Conservation (phyloP, 2,329 filamentous ascomycete species). For the Aspergillus clavatus region DNA sequence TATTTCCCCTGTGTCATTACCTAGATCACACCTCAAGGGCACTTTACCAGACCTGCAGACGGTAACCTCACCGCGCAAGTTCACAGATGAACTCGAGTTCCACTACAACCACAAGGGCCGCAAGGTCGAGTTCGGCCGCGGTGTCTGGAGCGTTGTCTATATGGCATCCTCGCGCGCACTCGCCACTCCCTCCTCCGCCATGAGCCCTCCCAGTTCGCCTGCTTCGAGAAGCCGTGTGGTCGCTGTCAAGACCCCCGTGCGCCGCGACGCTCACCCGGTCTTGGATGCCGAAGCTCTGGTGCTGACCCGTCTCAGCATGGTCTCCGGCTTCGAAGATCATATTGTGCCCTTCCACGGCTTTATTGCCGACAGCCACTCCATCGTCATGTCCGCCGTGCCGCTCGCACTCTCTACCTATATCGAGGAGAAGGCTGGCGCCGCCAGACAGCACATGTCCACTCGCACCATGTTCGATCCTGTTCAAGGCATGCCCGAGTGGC, state of each 20-base stretch:
- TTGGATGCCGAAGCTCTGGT: constrained; percentile 41
- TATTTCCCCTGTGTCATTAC: constrained; percentile 6
- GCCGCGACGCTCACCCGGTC: constrained; percentile 38
- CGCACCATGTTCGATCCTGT: constrained; percentile 45
- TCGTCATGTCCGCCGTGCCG: constrained; percentile 45
- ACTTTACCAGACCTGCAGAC: constrained; percentile 3
- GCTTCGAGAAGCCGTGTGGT: constrained; percentile 29
- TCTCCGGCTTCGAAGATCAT: constrained; percentile 30
- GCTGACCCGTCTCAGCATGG: constrained; percentile 35
- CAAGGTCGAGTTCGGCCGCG: constrained; percentile 39
- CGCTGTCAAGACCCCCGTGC: constrained; percentile 43
- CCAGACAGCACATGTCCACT: constrained; percentile 33
- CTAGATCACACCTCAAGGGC: constrained; percentile 2
- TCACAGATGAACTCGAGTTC: constrained; percentile 32
- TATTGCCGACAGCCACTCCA: constrained; percentile 32
- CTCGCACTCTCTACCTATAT: constrained; percentile 41
- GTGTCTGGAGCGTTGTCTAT: constrained; percentile 47
- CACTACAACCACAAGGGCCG: constrained; percentile 24
- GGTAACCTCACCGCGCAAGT: constrained; percentile 21
- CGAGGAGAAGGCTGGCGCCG: constrained; percentile 28
- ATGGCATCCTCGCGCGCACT: constrained; percentile 31
- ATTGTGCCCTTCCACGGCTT: constrained; percentile 45
- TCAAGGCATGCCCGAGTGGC: constrained; percentile 38
- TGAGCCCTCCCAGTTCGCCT: constrained; percentile 37
- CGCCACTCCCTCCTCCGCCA: constrained; percentile 4